Percentiles rank a stretch among this genome's conserved stretches.
Evolutionary conservation across 2,329 filamentous ascomycete species (phyloP).

Genomic region (Microdochium nivale): DNA sequence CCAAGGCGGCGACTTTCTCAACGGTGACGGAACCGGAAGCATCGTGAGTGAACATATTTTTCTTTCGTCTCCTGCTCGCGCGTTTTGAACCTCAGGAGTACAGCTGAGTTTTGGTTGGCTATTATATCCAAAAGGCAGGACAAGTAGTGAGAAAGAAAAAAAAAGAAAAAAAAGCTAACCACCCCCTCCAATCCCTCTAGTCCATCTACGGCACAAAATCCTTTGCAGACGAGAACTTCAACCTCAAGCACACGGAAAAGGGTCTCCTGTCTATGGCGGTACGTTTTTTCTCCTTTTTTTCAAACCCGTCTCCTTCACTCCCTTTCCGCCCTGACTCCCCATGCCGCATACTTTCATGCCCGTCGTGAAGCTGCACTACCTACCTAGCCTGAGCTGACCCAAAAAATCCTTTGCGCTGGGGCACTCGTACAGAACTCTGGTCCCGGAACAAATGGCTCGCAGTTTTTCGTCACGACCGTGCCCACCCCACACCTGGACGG

Average conservation of each 20-base stretch:
- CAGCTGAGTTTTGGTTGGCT: too few relatives aligned
- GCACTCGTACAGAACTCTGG: conserved; percentile 62
- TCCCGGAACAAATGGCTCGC: conserved; percentile 85
- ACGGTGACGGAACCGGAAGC: conserved; percentile 85
- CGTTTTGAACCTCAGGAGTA: neutral
- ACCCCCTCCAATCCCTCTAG: conserved; percentile 4
- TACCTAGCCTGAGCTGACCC: too few relatives aligned
- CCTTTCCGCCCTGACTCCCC: neutral
- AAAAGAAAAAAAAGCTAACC: too few relatives aligned
- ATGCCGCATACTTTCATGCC: neutral
- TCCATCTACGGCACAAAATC: conserved; percentile 79
- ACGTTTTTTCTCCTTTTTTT: conserved; percentile 29
- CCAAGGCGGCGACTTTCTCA: conserved; percentile 91
- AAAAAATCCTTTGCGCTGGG: neutral
- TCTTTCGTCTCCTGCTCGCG: neutral
- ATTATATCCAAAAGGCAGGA: too few relatives aligned
- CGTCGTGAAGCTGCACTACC: too few relatives aligned
- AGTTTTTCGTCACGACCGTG: conserved; percentile 95
- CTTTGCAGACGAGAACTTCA: conserved; percentile 90
- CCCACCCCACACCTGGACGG: conserved; percentile 79
- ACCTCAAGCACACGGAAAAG: conserved; percentile 65
- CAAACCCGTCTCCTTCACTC: neutral
- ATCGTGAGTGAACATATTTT: conserved; percentile 31
- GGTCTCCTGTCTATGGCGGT: conserved; percentile 92
- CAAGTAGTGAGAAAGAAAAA: too few relatives aligned